Conservation (phyloP, 2,329 filamentous ascomycete species). For the Ceratocystis papillata region DNA sequence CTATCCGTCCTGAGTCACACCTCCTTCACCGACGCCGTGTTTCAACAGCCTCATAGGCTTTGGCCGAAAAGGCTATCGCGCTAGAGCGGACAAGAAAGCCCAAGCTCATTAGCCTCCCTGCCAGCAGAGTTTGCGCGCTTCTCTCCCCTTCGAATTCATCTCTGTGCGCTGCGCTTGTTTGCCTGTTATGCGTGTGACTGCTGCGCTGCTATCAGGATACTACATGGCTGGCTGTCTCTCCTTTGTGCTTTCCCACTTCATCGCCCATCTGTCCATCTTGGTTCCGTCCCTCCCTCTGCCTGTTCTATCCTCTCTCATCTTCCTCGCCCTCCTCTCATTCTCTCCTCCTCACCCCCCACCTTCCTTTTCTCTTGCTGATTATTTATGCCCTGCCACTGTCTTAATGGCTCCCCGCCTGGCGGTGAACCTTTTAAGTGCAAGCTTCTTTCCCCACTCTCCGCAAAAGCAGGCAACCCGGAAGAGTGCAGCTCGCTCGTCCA, state of each 20-base stretch:
- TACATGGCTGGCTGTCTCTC: not conserved
- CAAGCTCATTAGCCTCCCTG: no score
- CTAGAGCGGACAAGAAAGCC: no score
- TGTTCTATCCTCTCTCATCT: not conserved
- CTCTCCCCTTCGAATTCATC: no score
- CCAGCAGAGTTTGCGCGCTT: no score
- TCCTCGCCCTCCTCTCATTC: not conserved
- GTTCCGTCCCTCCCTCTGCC: not conserved
- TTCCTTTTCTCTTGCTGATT: not conserved
- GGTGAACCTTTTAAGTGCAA: not conserved
- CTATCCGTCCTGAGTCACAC: no score
- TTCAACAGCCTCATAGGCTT: no score
- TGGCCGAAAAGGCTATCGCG: no score
- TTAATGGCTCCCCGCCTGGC: not conserved
- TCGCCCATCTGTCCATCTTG: not conserved
- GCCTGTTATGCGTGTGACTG: no score
- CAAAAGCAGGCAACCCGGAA: no score
- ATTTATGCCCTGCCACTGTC: constrained; percentile 7
- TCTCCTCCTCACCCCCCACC: not conserved
- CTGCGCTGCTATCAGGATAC: not conserved
- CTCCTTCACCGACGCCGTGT: no score
- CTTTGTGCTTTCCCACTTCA: not conserved
- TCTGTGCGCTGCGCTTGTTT: no score
- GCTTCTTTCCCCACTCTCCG: not conserved
- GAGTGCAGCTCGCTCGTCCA: no score